Percentiles rank a stretch among this genome's conserved stretches.
Conservation (phyloP, 1,284 basidiomycete species). For the Peniophora sp. region DNA sequence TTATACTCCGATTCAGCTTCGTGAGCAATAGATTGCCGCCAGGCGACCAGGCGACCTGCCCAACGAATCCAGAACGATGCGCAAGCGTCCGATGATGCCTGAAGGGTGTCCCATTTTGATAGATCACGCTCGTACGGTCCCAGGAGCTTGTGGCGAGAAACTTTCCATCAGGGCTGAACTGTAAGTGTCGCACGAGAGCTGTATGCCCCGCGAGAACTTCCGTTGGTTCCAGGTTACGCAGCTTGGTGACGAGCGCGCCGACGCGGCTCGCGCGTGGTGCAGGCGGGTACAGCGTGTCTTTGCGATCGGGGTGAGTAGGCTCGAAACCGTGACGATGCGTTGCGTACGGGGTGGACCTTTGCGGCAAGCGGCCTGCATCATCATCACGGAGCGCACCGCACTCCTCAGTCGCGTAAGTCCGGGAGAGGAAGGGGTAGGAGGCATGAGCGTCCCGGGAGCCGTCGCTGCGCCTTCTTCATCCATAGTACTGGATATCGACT, state of each 20-base stretch:
- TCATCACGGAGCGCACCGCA: constrained; percentile 41
- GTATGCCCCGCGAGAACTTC: constrained; percentile 59
- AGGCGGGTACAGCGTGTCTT: constrained; percentile 1
- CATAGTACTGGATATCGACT: too few relatives aligned
- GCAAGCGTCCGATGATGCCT: constrained; percentile 57
- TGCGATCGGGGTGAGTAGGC: constrained; percentile 34
- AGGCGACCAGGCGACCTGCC: constrained; percentile 79
- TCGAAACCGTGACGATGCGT: constrained; percentile 13
- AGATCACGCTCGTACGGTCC: constrained; percentile 67
- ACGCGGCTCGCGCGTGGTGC: constrained; percentile 37
- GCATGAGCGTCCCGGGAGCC: constrained; percentile 11
- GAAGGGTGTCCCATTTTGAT: constrained; percentile 59
- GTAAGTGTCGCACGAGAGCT: constrained; percentile 59
- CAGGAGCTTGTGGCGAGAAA: constrained; percentile 67
- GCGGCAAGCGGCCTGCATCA: constrained; percentile 29
- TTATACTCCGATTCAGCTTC: constrained; percentile 62
- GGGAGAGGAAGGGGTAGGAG: constrained; percentile 8
- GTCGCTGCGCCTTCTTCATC: constrained; percentile 9
- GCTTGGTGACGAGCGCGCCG: constrained; percentile 45
- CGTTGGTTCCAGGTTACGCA: constrained; percentile 46
- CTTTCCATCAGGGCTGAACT: constrained; percentile 67
- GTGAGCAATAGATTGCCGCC: constrained; percentile 56
- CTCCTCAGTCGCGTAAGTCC: constrained; percentile 30
- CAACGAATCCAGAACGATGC: constrained; percentile 68
- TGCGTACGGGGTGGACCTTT: constrained; percentile 22